phyloP scores from a whole-genome alignment of 495 filamentous ascomycete species.

The Trichoderma asperelloides region DNA sequence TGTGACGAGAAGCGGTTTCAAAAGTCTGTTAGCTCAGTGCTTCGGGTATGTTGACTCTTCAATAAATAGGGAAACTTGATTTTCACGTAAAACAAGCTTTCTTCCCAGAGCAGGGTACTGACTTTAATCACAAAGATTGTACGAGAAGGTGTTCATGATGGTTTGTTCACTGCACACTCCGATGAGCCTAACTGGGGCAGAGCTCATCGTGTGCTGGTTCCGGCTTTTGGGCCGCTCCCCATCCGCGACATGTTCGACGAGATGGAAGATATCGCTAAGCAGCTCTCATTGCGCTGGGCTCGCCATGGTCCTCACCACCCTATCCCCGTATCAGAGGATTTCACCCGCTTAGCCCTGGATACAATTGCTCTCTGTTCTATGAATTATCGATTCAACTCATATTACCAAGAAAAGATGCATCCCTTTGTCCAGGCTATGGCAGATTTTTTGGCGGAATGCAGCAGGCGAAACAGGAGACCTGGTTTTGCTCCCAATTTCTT shows the following conservation, averaged over 20 bases:
- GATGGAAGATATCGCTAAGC: slow-evolving; percentile 58
- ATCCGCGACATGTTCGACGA: slow-evolving; percentile 53
- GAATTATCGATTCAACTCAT: slow-evolving; percentile 61
- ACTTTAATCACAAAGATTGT: slow-evolving; percentile 23
- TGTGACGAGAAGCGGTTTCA: slow-evolving; percentile 43
- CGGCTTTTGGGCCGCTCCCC: slow-evolving; percentile 54
- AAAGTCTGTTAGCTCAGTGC: slow-evolving; percentile 12
- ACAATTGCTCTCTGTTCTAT: slow-evolving; percentile 60
- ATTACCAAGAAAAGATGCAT: slow-evolving; percentile 51
- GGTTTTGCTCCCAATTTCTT: slow-evolving; percentile 36
- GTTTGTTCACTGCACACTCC: slow-evolving; percentile 49
- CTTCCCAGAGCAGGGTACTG: not conserved
- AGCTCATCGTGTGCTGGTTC: slow-evolving; percentile 51
- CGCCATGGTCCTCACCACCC: slow-evolving; percentile 42
- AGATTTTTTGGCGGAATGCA: slow-evolving; percentile 40
- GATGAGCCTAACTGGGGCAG: slow-evolving; percentile 51
- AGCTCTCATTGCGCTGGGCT: slow-evolving; percentile 61
- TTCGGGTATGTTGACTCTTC: slow-evolving; percentile 20
- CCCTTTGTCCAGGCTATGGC: slow-evolving; percentile 52
- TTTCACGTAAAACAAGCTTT: not conserved
- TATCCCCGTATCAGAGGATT: slow-evolving; percentile 51
- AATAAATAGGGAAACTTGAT: slow-evolving; percentile 20
- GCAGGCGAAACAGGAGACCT: slow-evolving; percentile 36
- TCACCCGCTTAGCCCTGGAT: slow-evolving; percentile 59
- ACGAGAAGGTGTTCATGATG: slow-evolving; percentile 41